Conservation (phyloP, 2,329 filamentous ascomycete genomes). For the Neonectria hederae region DNA sequence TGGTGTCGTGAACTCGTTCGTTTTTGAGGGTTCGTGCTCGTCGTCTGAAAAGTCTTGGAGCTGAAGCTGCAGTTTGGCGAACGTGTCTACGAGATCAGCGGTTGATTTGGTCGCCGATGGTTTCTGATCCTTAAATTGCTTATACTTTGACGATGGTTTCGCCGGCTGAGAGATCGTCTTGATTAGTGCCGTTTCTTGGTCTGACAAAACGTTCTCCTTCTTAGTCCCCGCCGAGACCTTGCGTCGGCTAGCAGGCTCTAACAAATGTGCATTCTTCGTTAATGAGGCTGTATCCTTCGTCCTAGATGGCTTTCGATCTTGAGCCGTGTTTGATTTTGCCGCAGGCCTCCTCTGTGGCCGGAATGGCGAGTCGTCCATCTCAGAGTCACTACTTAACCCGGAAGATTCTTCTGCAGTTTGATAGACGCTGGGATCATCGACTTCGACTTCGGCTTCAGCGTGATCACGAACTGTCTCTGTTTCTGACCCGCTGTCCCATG, state of each 20-base stretch:
- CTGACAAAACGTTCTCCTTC: background rate
- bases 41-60: constrained; percentile 38
- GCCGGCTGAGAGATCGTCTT: constrained; percentile 8
- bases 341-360: constrained; percentile 9
- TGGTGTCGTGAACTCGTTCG: constrained; percentile 33
- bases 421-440: constrained; percentile 35
- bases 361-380: constrained; percentile 27
- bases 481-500: constrained; percentile 24
- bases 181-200: constrained; percentile 5
- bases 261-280: constrained; percentile 14
- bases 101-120: constrained; percentile 11
- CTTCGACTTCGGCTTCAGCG: constrained; percentile 24
- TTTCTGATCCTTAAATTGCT: background rate
- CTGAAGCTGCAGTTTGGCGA: constrained; percentile 40
- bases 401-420: constrained; percentile 38
- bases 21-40: constrained; percentile 21
- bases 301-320: background rate
- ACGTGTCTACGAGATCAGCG: constrained; percentile 36
- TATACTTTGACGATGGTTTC: constrained; percentile 3
- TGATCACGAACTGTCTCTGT: constrained; percentile 17
- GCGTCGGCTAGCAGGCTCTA: constrained; percentile 7
- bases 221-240: background rate
- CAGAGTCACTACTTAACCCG: constrained; percentile 24
- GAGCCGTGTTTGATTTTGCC: background rate
- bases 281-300: background rate